Evolutionary conservation across 441 rosid genomes (phyloP).

Genomic region (Hura crepitans): DNA sequence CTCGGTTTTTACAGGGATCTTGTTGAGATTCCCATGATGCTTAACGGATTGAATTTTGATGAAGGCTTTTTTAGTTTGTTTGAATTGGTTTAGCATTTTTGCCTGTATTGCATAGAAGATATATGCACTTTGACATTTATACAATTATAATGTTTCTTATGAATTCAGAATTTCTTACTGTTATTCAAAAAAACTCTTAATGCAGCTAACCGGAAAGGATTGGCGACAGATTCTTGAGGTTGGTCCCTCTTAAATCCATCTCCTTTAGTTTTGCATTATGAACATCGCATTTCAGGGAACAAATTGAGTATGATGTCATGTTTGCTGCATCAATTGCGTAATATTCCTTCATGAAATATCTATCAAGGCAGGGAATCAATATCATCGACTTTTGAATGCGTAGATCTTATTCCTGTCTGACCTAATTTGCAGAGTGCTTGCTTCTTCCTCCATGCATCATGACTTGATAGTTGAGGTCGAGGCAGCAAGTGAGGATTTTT

Average conservation of each 20-base stretch:
- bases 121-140: not conserved
- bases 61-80: not conserved
- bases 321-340: constrained; percentile 16
- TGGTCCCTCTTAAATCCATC: constrained; percentile 18
- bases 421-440: constrained; percentile 54
- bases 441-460: constrained; percentile 46
- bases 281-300: constrained; percentile 10
- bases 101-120: not conserved
- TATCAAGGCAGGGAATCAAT: constrained; percentile 19
- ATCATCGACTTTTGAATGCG: constrained; percentile 22
- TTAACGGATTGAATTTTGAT: not conserved
- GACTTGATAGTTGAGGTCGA: constrained; percentile 46
- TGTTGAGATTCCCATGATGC: not conserved
- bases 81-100: not conserved
- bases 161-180: constrained; percentile 5
- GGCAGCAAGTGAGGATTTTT: constrained; percentile 49
- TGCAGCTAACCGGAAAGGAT: constrained; percentile 67
- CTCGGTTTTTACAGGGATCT: not conserved
- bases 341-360: constrained; percentile 5
- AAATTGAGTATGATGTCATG: constrained; percentile 4
- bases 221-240: constrained; percentile 88
- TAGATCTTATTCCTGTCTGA: constrained; percentile 40
- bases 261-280: not conserved
- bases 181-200: constrained; percentile 11
- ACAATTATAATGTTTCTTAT: not conserved